Evolutionary conservation across 352 stramenopile genomes (phyloP).

Genomic region (Pythium aquatile): DNA sequence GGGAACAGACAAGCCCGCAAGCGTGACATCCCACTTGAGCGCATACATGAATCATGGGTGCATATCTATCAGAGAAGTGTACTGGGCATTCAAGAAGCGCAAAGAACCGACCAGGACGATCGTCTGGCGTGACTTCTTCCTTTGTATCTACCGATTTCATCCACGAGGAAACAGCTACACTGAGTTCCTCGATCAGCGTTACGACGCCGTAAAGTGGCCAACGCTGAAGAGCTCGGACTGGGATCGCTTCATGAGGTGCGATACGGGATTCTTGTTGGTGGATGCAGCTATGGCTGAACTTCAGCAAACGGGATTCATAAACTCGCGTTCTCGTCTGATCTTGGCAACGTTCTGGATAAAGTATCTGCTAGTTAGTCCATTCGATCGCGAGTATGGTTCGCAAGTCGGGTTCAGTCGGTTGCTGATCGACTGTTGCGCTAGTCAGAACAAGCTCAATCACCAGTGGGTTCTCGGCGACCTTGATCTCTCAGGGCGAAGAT

Average conservation of each 20-base stretch:
- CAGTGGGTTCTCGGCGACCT: neutral
- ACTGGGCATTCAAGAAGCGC: neutral
- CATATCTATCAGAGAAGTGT: neutral
- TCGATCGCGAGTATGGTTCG: neutral
- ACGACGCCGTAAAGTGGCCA: neutral
- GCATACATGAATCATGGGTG: neutral
- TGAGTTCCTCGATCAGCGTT: neutral
- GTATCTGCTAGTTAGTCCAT: slow-evolving; percentile 1
- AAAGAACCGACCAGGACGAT: neutral
- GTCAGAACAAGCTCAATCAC: neutral
- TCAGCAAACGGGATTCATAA: neutral
- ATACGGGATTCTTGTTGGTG: slow-evolving; percentile 2
- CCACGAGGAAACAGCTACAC: neutral
- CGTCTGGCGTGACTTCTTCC: neutral
- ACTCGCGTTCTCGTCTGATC: neutral
- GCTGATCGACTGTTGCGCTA: neutral
- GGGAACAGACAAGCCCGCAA: neutral
- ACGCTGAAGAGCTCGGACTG: neutral
- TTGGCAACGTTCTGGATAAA: slow-evolving; percentile 4
- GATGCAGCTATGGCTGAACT: neutral
- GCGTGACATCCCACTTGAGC: neutral
- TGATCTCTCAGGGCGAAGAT: neutral
- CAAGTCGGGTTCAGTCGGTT: neutral
- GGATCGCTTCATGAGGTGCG: neutral
- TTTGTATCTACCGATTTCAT: neutral